Evolutionary conservation across 2,329 filamentous ascomycete species (phyloP).

Genomic region (Fusarium sp.): DNA sequence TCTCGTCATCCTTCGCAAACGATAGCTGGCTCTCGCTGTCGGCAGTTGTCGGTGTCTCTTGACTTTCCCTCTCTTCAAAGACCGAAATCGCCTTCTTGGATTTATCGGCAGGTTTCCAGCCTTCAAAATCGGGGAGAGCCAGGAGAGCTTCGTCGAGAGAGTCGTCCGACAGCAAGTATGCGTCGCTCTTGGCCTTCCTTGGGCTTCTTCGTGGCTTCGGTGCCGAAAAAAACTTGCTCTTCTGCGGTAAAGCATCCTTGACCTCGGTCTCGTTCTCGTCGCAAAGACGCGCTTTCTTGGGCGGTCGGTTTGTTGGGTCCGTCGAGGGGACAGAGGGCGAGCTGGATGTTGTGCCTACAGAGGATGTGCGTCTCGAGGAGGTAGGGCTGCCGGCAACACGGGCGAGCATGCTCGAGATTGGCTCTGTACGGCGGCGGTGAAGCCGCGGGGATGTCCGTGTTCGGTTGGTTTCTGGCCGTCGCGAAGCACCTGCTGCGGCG

Average conservation of each 20-base stretch:
- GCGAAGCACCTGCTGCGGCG: conserved; percentile 24
- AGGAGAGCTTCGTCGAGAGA: conserved; percentile 70
- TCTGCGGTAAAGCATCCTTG: conserved; percentile 56
- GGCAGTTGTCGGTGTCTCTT: conserved; percentile 39
- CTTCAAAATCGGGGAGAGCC: conserved; percentile 67
- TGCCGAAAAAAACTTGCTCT: conserved; percentile 70
- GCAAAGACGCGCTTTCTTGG: conserved; percentile 72
- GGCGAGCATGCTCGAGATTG: conserved; percentile 62
- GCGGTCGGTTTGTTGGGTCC: conserved; percentile 58
- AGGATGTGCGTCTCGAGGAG: conserved; percentile 33
- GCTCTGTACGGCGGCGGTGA: conserved; percentile 68
- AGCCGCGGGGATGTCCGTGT: conserved; percentile 57
- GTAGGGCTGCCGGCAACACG: conserved; percentile 43
- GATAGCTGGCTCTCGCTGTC: conserved; percentile 45
- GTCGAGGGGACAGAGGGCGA: conserved; percentile 26
- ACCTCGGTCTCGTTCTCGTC: conserved; percentile 61
- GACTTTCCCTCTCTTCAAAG: conserved; percentile 60
- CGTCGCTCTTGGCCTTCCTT: conserved; percentile 56
- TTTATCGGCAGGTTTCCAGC: conserved; percentile 60
- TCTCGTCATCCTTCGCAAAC: conserved; percentile 37
- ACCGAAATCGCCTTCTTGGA: conserved; percentile 58
- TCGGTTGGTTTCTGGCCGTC: conserved; percentile 32
- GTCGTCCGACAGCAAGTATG: conserved; percentile 69
- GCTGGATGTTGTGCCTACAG: conserved; percentile 24
- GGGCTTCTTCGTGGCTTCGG: conserved; percentile 48